Evolutionary conservation across 345 rosid genomes (phyloP).

Genomic region (Psidium guajava): DNA sequence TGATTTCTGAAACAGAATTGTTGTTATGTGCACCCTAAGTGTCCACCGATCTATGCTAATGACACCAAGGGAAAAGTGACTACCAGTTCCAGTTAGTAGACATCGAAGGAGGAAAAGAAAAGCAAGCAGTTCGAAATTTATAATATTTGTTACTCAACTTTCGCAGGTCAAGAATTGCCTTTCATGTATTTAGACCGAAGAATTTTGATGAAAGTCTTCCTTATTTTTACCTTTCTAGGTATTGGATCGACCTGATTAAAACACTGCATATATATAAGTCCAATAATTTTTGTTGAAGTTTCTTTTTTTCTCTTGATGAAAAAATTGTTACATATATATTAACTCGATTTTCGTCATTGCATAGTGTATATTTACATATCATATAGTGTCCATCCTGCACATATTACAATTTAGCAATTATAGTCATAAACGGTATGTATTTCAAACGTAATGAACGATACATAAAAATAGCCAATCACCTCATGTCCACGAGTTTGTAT

Average conservation of each 20-base stretch:
- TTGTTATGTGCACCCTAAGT: too few relatives aligned
- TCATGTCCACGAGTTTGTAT: background rate
- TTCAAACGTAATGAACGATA: background rate
- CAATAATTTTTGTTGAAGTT: background rate
- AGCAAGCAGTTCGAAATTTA: too few relatives aligned
- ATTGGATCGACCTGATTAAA: background rate
- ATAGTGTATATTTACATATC: background rate
- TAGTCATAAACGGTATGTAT: background rate
- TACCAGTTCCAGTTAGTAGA: too few relatives aligned
- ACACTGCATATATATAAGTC: background rate
- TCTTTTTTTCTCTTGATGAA: background rate
- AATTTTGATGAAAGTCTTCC: background rate
- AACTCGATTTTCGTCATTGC: background rate
- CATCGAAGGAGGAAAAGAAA: too few relatives aligned
- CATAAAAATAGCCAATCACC: background rate
- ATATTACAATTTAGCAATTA: too few relatives aligned
- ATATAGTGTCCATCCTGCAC: background rate
- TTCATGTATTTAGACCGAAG: background rate
- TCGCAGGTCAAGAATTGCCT: background rate
- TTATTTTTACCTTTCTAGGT: background rate
- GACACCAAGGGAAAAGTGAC: too few relatives aligned
- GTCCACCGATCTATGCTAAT: too few relatives aligned
- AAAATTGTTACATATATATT: background rate
- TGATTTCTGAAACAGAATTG: too few relatives aligned
- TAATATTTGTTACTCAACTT: background rate